Base-by-base conservation (phyloP, 306 rosid genomes). In the Begonia peltatifolia region DNA sequence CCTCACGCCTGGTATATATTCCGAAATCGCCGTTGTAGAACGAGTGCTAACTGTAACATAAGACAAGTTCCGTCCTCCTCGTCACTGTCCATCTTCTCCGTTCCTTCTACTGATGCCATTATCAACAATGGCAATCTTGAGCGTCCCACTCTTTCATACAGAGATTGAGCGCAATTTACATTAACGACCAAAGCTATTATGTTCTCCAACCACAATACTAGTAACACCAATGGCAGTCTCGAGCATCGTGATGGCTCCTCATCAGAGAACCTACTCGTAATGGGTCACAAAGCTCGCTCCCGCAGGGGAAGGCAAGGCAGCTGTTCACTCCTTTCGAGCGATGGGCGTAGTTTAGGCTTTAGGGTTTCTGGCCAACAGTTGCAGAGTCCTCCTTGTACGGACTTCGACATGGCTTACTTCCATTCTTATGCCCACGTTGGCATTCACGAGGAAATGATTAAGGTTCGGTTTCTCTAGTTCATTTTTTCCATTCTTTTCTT, bases 391-490 rank as follows among this genome's bases (percentile, higher is more conserved):
- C 94, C 94, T 57, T 83, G 87, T 68, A 85, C 97, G 12, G 97
- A 85, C 69, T 85, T 83, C 58, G 97, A 90, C 72, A 69, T 72
- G 77, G 97, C 95, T 47, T 90, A 90, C 66, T 90, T 90, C 64
- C 87, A 83, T 56, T 85, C 97, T 47, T 90, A 90, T 62, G 76
- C 97, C 16, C 94, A 90, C 72, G 92, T 90, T 44, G 97, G 97
- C 13, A 83, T 90, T 65, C 97, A 90, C 64, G 92, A 90, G 60
- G 97, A 83, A 63, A 90, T 90, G 97, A 85, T 90, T 71, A 90
- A 90, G 97, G 97, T 84, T 56, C 8, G 25, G 22, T 12, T 30
- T 48, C 38, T 10, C 47, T 53, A 9, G n/a, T 4, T 5, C 36
- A 6, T 25, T 15, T 17, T 41, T 23, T 52, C 15, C 42, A 12